A percentile compares a stretch with the other conserved stretches of the same genome.
These are phyloP conservation scores for Corymbia calophylla DNA, from an alignment of 441 rosid genomes.

Conservation along the genomic window DNA sequence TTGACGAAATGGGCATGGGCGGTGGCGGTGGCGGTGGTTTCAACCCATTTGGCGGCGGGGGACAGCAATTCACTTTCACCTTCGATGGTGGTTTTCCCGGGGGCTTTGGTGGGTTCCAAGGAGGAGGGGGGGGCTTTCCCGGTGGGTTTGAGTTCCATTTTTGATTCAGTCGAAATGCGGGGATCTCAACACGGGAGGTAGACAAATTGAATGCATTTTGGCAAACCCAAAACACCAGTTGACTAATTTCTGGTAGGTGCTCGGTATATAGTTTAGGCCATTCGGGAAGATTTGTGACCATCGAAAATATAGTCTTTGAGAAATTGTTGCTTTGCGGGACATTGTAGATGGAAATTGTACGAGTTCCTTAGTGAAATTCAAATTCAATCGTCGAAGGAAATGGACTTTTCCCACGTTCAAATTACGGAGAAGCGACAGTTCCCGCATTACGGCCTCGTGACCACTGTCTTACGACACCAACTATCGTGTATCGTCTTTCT, in stretches of 20 bases:
- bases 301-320: background rate
- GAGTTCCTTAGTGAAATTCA: background rate
- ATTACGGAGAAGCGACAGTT: background rate
- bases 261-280: background rate
- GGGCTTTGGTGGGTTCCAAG: slow-evolving; percentile 3
- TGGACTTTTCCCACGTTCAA: too few relatives aligned
- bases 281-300: background rate
- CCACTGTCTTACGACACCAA: background rate
- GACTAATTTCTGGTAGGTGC: background rate
- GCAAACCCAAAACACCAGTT: background rate
- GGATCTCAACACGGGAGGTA: background rate
- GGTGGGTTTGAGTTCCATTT: slow-evolving; percentile 74
- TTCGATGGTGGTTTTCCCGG: slow-evolving; percentile 82
- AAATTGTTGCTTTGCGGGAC: background rate
- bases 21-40: slow-evolving; percentile 56
- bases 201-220: background rate
- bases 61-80: slow-evolving; percentile 73
- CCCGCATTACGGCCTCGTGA: background rate
- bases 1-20: slow-evolving; percentile 90
- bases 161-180: slow-evolving; percentile 14
- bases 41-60: slow-evolving; percentile 79
- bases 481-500: background rate
- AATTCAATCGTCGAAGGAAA: background rate
- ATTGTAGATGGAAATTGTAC: background rate
- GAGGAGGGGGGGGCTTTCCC: slow-evolving; percentile 58